Conservation (phyloP, 352 stramenopile genomes). For the Globisporangium irregulare region DNA sequence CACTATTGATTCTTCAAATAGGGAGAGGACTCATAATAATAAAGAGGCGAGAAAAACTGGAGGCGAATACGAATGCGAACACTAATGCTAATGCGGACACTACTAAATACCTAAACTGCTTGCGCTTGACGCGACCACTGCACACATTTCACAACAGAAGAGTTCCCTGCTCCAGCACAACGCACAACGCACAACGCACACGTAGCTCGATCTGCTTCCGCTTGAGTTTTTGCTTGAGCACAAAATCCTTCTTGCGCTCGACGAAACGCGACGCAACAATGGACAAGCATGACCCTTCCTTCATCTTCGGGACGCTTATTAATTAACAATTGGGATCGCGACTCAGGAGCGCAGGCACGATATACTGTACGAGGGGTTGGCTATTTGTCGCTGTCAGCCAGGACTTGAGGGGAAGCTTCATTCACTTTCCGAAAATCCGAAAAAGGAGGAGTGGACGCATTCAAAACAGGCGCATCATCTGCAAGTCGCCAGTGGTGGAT, state of each 20-base stretch:
- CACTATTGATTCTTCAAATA: slow-evolving; percentile 1
- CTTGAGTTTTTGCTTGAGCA: background rate
- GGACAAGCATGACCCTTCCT: background rate
- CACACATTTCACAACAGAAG: background rate
- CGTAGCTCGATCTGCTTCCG: background rate
- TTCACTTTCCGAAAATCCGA: slow-evolving; percentile 1
- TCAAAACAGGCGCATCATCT: slow-evolving; percentile 8
- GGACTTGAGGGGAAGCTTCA: slow-evolving; percentile 1
- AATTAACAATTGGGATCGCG: slow-evolving; percentile 3
- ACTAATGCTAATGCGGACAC: background rate
- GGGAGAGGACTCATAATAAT: background rate
- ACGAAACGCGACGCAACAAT: background rate
- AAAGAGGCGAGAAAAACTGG: background rate
- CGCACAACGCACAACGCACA: background rate
- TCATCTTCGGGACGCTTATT: background rate
- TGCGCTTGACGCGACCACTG: background rate
- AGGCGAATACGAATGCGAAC: background rate
- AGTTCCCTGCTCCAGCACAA: background rate
- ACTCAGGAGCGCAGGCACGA: background rate
- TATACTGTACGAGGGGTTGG: slow-evolving; percentile 4
- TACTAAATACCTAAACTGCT: background rate
- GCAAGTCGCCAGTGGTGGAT: slow-evolving; percentile 2
- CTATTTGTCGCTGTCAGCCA: background rate
- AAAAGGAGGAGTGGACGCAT: background rate
- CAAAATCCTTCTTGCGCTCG: slow-evolving; percentile 1